Evolutionary conservation across 2,329 filamentous ascomycete species (phyloP).

Genomic region (Periconia sp.): DNA sequence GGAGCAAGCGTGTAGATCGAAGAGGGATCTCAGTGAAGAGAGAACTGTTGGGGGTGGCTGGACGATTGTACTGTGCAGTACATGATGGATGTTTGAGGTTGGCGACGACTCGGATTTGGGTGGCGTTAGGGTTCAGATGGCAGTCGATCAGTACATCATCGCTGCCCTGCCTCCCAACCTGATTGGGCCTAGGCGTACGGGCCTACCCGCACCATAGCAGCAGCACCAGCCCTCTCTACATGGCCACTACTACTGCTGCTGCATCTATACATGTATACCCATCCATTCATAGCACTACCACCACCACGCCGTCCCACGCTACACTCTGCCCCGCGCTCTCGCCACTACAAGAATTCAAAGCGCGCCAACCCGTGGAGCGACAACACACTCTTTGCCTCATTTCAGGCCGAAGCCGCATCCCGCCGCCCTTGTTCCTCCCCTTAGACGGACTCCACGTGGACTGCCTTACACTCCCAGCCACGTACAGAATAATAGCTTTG

Average conservation of each 20-base stretch:
- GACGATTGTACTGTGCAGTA: too few species aligned
- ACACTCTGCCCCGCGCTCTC: neutral
- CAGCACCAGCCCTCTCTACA: too few species aligned
- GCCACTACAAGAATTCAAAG: neutral
- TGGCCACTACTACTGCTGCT: too few species aligned
- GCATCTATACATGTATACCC: too few species aligned
- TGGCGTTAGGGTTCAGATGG: too few species aligned
- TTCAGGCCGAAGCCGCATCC: neutral
- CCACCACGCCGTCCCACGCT: neutral
- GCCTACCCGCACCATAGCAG: too few species aligned
- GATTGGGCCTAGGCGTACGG: too few species aligned
- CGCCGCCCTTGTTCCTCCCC: neutral
- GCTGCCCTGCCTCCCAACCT: too few species aligned
- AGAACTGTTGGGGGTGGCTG: constrained; percentile 1
- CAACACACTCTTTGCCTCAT: neutral
- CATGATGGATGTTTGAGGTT: too few species aligned
- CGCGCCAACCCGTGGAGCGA: neutral
- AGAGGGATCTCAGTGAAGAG: neutral
- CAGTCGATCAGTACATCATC: too few species aligned
- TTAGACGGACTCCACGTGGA: neutral
- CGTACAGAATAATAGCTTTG: neutral
- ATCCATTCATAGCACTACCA: too few species aligned
- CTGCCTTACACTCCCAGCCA: neutral
- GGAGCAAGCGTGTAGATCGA: neutral
- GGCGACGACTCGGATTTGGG: too few species aligned